Base-by-base conservation (phyloP, 2,329 filamentous ascomycete genomes). In the Penicillium sp. region DNA sequence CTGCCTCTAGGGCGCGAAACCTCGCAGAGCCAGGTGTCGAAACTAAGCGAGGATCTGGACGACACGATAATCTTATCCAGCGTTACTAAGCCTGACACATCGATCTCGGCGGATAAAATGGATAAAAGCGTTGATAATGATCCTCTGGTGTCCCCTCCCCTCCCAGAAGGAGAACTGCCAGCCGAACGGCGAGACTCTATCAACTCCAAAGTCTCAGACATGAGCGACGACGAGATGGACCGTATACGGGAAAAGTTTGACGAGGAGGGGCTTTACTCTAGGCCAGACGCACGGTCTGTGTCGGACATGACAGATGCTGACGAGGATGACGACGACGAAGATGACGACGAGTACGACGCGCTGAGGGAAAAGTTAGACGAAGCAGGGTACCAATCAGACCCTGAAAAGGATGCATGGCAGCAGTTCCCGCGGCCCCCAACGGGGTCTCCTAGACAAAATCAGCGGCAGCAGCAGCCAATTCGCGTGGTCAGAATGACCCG, bases 191-290 rank as follows among this genome's bases (percentile, higher is more conserved):
- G 54, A 30, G 48, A 21, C 21, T 57, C 53, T 6, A 24, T 55
- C 5, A 21, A 28, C n/a, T 60, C 58, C 1, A 52, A 60, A 21
- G 51, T 58, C 4, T 58, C 56, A 14, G 58, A 55, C 21, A 55
- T 60, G 11, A 58, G 42, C 28, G 47, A 52, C 47, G 56, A 58
- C 35, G 52, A 54, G 24, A 58, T 52, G 51, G 56, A 58, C 14
- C 46, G 46, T 33, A 50, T 58, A 16, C 26, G 56, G 3, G 56
- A 58, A 18, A 58, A 58, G 9, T 54, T 58, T 30, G 56, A 58
- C 46, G 56, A 58, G 46, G 56, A 58, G n/a, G 51, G 50, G 3
- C 9, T 54, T 6, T 58, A 58, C 16, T n/a, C 47, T 26, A 28
- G 23, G 7, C 18, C 26, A 5, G 38, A 24, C 9, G 33, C 56